Evolutionary conservation across 106 monocot species (phyloP).

Genomic region (Agapanthus africanus): DNA sequence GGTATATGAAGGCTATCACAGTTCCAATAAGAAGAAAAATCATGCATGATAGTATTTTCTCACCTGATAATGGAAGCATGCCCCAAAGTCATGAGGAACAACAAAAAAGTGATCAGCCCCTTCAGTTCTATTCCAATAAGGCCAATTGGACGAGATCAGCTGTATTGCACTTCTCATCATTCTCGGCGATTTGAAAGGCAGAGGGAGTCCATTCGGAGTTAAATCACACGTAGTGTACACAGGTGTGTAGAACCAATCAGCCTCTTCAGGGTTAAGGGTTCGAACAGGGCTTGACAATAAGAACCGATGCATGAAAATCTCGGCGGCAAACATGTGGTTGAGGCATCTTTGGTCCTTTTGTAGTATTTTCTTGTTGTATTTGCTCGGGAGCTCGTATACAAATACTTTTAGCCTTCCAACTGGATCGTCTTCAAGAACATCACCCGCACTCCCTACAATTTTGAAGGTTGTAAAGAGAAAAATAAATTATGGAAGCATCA

Average conservation of each 20-base stretch:
- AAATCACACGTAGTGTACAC: slow-evolving; percentile 61
- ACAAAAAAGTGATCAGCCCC: slow-evolving; percentile 66
- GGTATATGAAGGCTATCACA: not conserved
- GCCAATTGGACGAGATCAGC: slow-evolving; percentile 51
- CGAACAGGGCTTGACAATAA: slow-evolving; percentile 54
- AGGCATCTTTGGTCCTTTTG: slow-evolving; percentile 53
- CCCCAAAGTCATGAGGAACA: slow-evolving; percentile 65
- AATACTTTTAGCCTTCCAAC: slow-evolving; percentile 60
- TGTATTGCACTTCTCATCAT: slow-evolving; percentile 71
- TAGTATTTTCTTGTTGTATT: slow-evolving; percentile 59
- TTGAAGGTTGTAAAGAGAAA: not conserved
- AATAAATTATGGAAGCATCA: not conserved
- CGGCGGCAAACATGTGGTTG: slow-evolving; percentile 65
- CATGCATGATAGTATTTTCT: no score
- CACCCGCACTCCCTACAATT: slow-evolving; percentile 48
- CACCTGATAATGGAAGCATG: slow-evolving; percentile 72
- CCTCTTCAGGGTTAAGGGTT: slow-evolving; percentile 60
- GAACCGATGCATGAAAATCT: slow-evolving; percentile 62
- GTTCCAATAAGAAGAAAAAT: no score
- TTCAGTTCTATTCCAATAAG: slow-evolving; percentile 62
- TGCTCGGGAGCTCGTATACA: slow-evolving; percentile 50
- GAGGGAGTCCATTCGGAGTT: slow-evolving; percentile 51
- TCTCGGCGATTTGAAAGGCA: slow-evolving; percentile 59
- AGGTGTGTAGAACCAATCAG: slow-evolving; percentile 72
- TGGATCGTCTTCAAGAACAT: slow-evolving; percentile 60